These are phyloP conservation scores for Mycosarcoma maydis DNA, from an alignment of 1,284 basidiomycete genomes.

Conservation along the genomic window DNA sequence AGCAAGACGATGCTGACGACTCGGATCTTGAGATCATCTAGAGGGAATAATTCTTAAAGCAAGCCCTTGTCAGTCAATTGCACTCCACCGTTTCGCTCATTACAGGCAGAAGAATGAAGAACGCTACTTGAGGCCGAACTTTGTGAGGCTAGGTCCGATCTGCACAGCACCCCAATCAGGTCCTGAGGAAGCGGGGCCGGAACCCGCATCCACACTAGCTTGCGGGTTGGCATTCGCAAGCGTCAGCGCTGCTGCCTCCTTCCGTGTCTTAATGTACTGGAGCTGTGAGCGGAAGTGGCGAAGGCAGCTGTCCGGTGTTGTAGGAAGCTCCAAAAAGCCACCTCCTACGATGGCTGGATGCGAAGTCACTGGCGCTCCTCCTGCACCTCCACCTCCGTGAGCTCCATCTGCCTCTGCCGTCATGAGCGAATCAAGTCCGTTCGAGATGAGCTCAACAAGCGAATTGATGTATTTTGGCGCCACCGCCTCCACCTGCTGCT, in stretches of 20 bases:
- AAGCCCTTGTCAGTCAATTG: too few relatives aligned
- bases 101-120: background rate
- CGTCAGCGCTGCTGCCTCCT: slow-evolving; percentile 68
- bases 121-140: slow-evolving; percentile 45
- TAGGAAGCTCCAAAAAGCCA: slow-evolving; percentile 86
- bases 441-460: slow-evolving; percentile 62
- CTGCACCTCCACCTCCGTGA: slow-evolving; percentile 10
- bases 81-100: too few relatives aligned
- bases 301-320: slow-evolving; percentile 88
- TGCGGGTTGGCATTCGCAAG: slow-evolving; percentile 26
- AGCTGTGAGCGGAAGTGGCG: slow-evolving; percentile 92
- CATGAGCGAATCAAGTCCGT: slow-evolving; percentile 53
- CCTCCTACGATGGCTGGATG: slow-evolving; percentile 60
- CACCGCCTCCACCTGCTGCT: slow-evolving; percentile 62
- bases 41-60: too few relatives aligned
- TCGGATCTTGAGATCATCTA: slow-evolving; percentile 41
- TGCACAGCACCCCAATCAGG: slow-evolving; percentile 61
- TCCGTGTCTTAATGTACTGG: slow-evolving; percentile 80
- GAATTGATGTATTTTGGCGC: slow-evolving; percentile 64
- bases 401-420: slow-evolving; percentile 27
- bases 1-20: slow-evolving; percentile 12
- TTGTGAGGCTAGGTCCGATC: slow-evolving; percentile 41
- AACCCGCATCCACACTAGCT: slow-evolving; percentile 31
- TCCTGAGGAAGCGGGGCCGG: slow-evolving; percentile 8
- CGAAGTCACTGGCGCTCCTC: slow-evolving; percentile 7